Conservation (phyloP, 1,284 basidiomycete genomes). For the Chondrostereum purpureum region DNA sequence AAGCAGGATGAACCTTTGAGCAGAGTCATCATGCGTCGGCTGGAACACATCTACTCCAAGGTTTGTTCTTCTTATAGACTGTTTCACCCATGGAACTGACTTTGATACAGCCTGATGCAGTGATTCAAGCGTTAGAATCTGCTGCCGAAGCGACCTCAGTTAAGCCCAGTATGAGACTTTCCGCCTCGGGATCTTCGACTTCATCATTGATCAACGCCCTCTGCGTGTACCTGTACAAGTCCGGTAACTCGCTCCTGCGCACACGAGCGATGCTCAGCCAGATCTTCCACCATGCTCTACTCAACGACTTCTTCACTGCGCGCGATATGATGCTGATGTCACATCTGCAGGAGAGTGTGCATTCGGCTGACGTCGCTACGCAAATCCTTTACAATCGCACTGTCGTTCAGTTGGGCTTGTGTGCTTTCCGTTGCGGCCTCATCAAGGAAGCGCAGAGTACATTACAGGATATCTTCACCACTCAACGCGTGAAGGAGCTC, state of each 20-base stretch:
- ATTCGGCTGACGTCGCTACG: slow-evolving; percentile 92
- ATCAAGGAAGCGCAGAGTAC: slow-evolving; percentile 93
- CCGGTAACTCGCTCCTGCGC: slow-evolving; percentile 83
- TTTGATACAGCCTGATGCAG: slow-evolving; percentile 74
- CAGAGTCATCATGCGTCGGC: slow-evolving; percentile 87
- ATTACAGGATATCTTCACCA: slow-evolving; percentile 93
- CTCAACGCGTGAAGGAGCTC: slow-evolving; percentile 94
- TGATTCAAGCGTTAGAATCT: slow-evolving; percentile 86
- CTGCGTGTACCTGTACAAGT: slow-evolving; percentile 92
- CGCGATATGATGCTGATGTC: slow-evolving; percentile 99
- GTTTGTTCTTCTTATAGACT: slow-evolving; percentile 32
- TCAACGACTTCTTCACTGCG: slow-evolving; percentile 95
- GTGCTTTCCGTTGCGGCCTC: slow-evolving; percentile 92
- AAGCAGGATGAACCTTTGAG: slow-evolving; percentile 73
- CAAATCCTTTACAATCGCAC: slow-evolving; percentile 99
- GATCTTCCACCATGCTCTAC: slow-evolving; percentile 94
- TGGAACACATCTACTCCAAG: slow-evolving; percentile 99
- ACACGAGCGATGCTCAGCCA: slow-evolving; percentile 97
- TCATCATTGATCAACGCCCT: slow-evolving; percentile 81
- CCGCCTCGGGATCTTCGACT: slow-evolving; percentile 43
- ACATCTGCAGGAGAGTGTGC: slow-evolving; percentile 94
- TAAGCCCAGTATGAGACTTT: slow-evolving; percentile 53
- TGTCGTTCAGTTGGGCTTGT: slow-evolving; percentile 94
- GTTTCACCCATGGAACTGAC: slow-evolving; percentile 9
- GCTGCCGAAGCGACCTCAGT: slow-evolving; percentile 50